These are phyloP conservation scores for Boletus subparvulus DNA, from an alignment of 768 basidiomycete genomes.

Conservation along the genomic window DNA sequence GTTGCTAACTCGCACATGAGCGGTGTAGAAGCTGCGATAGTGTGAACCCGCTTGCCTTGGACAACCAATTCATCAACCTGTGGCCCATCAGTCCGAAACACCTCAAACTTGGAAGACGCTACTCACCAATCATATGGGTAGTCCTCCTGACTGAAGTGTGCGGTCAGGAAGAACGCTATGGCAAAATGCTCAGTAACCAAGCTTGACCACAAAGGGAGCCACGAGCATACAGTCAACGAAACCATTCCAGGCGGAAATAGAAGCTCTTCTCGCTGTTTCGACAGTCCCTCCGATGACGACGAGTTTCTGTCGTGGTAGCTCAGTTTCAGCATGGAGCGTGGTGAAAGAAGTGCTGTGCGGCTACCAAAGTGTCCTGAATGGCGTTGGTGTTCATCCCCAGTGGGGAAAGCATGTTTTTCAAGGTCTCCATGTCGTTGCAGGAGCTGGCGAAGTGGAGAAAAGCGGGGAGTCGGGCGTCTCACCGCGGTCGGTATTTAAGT, in stretches of 20 bases:
- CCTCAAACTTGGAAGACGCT: neutral
- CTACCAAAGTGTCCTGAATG: slow-evolving; percentile 76
- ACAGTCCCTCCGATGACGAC: slow-evolving; percentile 90
- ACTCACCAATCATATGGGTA: slow-evolving; percentile 82
- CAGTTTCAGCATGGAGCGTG: neutral
- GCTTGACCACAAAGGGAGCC: neutral
- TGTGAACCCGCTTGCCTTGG: slow-evolving; percentile 52
- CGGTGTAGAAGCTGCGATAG: slow-evolving; percentile 1
- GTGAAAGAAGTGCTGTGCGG: slow-evolving; percentile 14
- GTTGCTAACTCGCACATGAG: slow-evolving; percentile 58
- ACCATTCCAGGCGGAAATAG: slow-evolving; percentile 84
- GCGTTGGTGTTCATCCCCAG: slow-evolving; percentile 65
- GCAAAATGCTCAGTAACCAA: slow-evolving; percentile 8
- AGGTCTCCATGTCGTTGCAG: slow-evolving; percentile 54
- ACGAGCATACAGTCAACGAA: slow-evolving; percentile 71
- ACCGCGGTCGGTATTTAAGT: slow-evolving; percentile 40
- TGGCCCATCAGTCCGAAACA: slow-evolving; percentile 4
- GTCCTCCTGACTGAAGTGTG: slow-evolving; percentile 85
- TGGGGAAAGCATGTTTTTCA: slow-evolving; percentile 73
- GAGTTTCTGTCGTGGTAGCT: slow-evolving; percentile 57
- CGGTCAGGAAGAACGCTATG: slow-evolving; percentile 83
- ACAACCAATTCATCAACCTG: slow-evolving; percentile 88
- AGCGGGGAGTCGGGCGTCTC: slow-evolving; percentile 29
- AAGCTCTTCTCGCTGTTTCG: slow-evolving; percentile 79
- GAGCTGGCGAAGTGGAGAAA: slow-evolving; percentile 36